Conservation (phyloP, 2,329 filamentous ascomycete species). For the Cladosporium oxysporum region DNA sequence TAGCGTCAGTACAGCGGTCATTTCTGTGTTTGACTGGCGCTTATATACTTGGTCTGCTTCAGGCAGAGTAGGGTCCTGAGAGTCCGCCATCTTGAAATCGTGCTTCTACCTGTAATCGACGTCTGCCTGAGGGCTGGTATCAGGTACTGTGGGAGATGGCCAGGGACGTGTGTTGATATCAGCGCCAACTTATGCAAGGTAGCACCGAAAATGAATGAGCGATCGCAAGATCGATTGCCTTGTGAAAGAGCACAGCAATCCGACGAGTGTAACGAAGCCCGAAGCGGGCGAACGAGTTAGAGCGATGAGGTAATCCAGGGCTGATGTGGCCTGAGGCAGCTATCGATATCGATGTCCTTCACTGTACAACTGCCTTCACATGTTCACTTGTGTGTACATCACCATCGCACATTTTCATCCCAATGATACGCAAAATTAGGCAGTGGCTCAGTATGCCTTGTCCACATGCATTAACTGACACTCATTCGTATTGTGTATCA, state of each 20-base stretch:
- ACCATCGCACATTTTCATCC: too few relatives aligned
- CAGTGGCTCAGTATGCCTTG: not conserved
- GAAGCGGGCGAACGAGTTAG: not conserved
- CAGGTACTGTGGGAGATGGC: not conserved
- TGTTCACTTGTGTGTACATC: too few relatives aligned
- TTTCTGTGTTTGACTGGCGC: not conserved
- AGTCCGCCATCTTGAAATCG: constrained; percentile 30
- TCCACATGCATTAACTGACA: not conserved
- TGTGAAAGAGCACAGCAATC: not conserved
- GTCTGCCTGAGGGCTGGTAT: not conserved
- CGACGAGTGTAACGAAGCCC: not conserved
- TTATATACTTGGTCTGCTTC: constrained; percentile 50
- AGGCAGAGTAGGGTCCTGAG: constrained; percentile 38
- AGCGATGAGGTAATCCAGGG: constrained; percentile 16
- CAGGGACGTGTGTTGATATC: not conserved
- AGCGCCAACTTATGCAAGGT: not conserved
- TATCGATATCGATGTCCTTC: not conserved
- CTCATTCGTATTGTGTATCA: not conserved
- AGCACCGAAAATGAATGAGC: not conserved
- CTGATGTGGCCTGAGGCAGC: not conserved
- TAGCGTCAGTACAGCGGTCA: constrained; percentile 23
- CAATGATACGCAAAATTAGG: too few relatives aligned
- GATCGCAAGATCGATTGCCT: not conserved
- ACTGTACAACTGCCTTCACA: not conserved
- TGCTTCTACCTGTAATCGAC: not conserved